A percentile compares a stretch with the other conserved stretches of the same genome.
These are phyloP conservation scores for Maudiozyma turicensis DNA, from an alignment of 805 yeast species.

Conservation along the genomic window DNA sequence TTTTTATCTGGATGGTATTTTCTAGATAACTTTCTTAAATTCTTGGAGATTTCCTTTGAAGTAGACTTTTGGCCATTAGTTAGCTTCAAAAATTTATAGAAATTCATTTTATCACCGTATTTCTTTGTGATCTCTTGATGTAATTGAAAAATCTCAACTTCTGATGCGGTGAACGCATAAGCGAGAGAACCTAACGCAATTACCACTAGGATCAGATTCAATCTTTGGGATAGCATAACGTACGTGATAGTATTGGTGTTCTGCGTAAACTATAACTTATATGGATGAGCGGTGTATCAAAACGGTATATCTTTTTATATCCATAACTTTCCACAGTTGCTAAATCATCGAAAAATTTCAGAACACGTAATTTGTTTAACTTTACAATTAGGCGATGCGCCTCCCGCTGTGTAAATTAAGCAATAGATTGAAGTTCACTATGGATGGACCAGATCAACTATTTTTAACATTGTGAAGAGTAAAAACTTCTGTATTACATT, in stretches of 20 bases:
- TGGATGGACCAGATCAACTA: too few relatives aligned
- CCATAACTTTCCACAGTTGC: background rate
- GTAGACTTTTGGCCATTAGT: constrained; percentile 33
- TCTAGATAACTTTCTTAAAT: constrained; percentile 62
- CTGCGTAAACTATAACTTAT: too few relatives aligned
- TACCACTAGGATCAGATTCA: background rate
- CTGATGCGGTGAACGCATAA: constrained; percentile 53
- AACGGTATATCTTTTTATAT: background rate
- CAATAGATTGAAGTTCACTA: too few relatives aligned
- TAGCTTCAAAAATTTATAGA: constrained; percentile 59
- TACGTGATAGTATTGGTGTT: too few relatives aligned
- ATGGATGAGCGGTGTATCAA: too few relatives aligned
- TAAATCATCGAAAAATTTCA: background rate
- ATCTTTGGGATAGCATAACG: too few relatives aligned
- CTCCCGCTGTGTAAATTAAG: too few relatives aligned
- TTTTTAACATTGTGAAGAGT: too few relatives aligned
- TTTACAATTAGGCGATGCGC: too few relatives aligned
- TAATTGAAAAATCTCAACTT: constrained; percentile 70
- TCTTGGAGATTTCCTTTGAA: constrained; percentile 47
- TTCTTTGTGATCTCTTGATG: constrained; percentile 55
- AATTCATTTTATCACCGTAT: constrained; percentile 50
- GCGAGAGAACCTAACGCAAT: constrained; percentile 17
- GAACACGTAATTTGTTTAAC: background rate
- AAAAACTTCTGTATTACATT: too few relatives aligned
- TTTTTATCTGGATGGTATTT: constrained; percentile 81